phyloP scores from a whole-genome alignment of 2,329 filamentous ascomycete genomes.

The Talaromyces sp. region DNA sequence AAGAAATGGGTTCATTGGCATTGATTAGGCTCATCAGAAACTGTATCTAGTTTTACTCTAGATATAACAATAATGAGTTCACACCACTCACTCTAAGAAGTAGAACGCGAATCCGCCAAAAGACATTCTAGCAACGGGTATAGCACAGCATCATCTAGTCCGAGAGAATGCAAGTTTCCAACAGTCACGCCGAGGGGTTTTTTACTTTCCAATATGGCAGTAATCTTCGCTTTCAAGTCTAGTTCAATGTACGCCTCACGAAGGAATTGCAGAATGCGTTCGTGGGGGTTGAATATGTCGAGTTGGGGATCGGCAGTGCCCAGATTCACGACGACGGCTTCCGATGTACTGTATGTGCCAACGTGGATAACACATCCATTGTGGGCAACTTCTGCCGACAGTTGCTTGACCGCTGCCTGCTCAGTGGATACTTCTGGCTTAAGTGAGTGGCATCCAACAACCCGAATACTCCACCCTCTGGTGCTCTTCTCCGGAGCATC shows the following conservation, averaged over 20 bases:
- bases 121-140: not conserved
- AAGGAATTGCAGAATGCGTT: conserved; percentile 2
- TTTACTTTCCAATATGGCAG: not conserved
- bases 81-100: not conserved
- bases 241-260: conserved; percentile 9
- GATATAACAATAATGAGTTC: not conserved
- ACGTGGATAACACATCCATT: conserved; percentile 7
- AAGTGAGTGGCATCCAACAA: not conserved
- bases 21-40: not conserved
- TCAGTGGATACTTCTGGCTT: not conserved
- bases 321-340: not conserved
- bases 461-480: conserved; percentile 4
- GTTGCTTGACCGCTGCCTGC: not conserved
- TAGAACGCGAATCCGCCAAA: not conserved
- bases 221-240: conserved; percentile 6
- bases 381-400: not conserved
- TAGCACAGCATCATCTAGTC: not conserved
- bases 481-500: not conserved
- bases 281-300: conserved; percentile 1
- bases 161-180: not conserved
- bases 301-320: conserved; percentile 3
- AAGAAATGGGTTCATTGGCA: not conserved
- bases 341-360: not conserved
- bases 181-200: not conserved
- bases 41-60: not conserved